Percentiles rank a stretch among this genome's conserved stretches.
Conservation (phyloP, 2,329 filamentous ascomycete genomes). For the Dactylellina haptotyla region DNA sequence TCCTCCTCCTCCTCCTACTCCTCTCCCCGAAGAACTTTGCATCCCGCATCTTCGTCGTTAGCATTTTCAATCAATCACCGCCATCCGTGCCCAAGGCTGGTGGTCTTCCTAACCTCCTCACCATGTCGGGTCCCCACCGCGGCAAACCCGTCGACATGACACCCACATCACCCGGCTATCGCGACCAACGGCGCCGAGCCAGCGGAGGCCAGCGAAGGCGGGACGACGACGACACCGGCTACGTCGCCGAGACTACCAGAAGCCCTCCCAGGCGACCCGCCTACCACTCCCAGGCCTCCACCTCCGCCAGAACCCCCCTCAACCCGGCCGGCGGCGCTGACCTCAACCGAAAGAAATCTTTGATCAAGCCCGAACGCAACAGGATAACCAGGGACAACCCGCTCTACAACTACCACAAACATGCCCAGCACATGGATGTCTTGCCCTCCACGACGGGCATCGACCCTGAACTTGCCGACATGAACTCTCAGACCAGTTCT, state of each 20-base stretch:
- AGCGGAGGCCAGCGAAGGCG: constrained; percentile 27
- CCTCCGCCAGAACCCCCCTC: constrained; percentile 48
- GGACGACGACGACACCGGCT: constrained; percentile 42
- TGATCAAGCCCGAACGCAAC: constrained; percentile 88
- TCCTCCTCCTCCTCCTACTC: not conserved
- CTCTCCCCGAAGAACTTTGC: not conserved
- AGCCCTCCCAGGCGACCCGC: constrained; percentile 46
- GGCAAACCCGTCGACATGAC: constrained; percentile 41
- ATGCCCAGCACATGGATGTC: constrained; percentile 88
- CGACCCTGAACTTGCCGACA: constrained; percentile 83
- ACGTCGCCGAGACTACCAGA: constrained; percentile 50
- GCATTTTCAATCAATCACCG: too few species aligned
- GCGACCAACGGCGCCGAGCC: constrained; percentile 41
- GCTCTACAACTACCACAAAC: constrained; percentile 94
- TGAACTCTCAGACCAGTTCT: constrained; percentile 69
- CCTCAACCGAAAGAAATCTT: constrained; percentile 79
- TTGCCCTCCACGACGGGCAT: constrained; percentile 91
- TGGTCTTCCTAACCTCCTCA: too few species aligned
- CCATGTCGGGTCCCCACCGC: constrained; percentile 45
- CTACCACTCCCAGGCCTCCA: constrained; percentile 38
- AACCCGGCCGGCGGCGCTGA: constrained; percentile 60
- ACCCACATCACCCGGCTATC: constrained; percentile 30
- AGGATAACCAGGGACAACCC: constrained; percentile 87
- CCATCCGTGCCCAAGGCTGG: constrained; percentile 24
- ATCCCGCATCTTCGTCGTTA: not conserved